These are phyloP conservation scores for Venturia effusa DNA, from an alignment of 2,329 filamentous ascomycete genomes.

Conservation along the genomic window DNA sequence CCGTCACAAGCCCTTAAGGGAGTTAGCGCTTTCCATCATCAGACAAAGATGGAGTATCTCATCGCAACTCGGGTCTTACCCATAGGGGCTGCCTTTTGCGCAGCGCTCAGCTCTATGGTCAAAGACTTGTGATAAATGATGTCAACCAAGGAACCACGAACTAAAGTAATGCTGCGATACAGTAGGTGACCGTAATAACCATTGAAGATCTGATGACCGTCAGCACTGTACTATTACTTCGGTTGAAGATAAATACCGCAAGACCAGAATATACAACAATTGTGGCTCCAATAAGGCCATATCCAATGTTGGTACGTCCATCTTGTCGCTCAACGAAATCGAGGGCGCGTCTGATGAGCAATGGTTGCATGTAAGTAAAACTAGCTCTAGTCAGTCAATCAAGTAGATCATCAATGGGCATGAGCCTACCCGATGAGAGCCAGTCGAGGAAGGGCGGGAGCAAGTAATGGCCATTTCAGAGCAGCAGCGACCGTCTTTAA, in stretches of 20 bases:
- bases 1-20: neutral
- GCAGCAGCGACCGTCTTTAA: neutral
- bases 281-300: constrained; percentile 32
- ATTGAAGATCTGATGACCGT: constrained; percentile 15
- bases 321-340: neutral
- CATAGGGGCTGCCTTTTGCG: neutral
- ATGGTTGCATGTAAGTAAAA: neutral
- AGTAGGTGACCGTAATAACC: constrained; percentile 27
- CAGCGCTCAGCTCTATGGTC: neutral
- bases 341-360: neutral
- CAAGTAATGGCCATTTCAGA: neutral
- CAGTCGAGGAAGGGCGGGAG: neutral
- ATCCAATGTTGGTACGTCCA: constrained; percentile 19
- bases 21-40: neutral
- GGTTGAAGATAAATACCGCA: constrained; percentile 21
- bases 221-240: neutral
- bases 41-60: neutral
- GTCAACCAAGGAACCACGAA: constrained; percentile 22
- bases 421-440: neutral
- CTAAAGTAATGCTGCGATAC: constrained; percentile 27
- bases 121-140: constrained; percentile 1
- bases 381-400: neutral
- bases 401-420: too few relatives aligned
- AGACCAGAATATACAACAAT: constrained; percentile 33
- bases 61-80: neutral